phyloP scores from a whole-genome alignment of 116 monocot genomes.

The Iris pallida region DNA sequence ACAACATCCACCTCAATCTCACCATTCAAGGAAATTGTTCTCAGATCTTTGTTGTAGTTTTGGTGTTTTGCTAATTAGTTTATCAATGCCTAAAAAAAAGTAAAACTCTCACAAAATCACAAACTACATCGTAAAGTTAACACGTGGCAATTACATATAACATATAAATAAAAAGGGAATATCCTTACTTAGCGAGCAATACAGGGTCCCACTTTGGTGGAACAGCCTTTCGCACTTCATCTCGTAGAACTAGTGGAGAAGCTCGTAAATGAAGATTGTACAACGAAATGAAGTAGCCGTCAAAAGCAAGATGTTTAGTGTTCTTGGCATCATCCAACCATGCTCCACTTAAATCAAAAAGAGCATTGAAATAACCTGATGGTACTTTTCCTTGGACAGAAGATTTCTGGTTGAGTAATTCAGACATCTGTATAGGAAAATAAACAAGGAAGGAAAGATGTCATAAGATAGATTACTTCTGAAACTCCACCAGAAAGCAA shows the following conservation, averaged over 20 bases:
- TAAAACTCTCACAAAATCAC: no score
- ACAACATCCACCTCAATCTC: no score
- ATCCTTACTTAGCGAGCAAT: constrained; percentile 55
- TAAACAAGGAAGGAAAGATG: neutral
- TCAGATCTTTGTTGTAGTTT: no score
- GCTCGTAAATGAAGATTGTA: constrained; percentile 81
- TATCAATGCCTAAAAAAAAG: no score
- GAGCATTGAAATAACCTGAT: constrained; percentile 92
- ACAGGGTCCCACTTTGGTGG: constrained; percentile 86
- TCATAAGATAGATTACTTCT: neutral
- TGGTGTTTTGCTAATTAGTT: no score
- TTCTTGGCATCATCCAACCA: constrained; percentile 82
- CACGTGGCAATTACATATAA: no score
- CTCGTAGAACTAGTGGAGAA: constrained; percentile 62
- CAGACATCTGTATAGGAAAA: constrained; percentile 71
- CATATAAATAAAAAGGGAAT: neutral
- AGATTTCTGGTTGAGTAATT: constrained; percentile 85
- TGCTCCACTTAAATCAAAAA: constrained; percentile 82
- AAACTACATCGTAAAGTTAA: no score
- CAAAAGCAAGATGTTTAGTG: constrained; percentile 78
- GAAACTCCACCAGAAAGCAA: neutral
- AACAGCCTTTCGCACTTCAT: constrained; percentile 70
- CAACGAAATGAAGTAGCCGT: constrained; percentile 90
- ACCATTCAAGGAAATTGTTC: no score
- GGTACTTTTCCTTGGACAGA: constrained; percentile 93